Base-by-base conservation (phyloP, 768 basidiomycete genomes). In the Tephrocybe sp. region DNA sequence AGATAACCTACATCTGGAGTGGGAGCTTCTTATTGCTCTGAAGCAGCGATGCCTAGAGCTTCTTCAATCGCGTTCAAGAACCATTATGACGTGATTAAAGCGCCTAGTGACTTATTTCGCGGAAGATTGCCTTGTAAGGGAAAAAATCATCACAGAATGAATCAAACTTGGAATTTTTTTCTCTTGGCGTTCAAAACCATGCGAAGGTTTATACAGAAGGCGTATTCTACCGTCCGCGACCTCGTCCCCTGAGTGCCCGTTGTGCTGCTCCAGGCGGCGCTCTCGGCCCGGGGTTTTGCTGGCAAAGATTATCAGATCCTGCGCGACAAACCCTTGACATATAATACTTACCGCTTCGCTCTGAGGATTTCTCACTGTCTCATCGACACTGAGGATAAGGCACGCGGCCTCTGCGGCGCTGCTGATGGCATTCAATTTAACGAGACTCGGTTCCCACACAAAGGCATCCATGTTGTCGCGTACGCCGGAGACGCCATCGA, bases 321-420 rank as follows among this genome's bases (percentile, higher is more conserved):
- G n/a, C n/a, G n/a, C n/a, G n/a, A 45, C 21, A 9, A 35, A 27
- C 21, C 50, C 31, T 47, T 32, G 15, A 12, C 40, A 31, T 40
- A 44, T 19, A 34, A 21, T 25, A 16, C 87, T 60, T 69, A 95
- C 94, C 61, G 82, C 78, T 79, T 96, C 93, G 63, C 89, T 92
- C 65, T 96, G 92, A 2, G 96, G 96, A 64, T 93, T 96, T 55
- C 89, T 78, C 24, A 98, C 94, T 5, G 97, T 99, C 76, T 99
- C 97, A 62, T 99, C 97, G 3, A 99, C 91, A 56, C 91, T 94
- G 49, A 99, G 72, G 59, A 98, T 92, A 66, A 99, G 68, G 69
- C 91, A 98, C 9, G 97, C 96, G 9, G 97, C 97, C 69, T 99
- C 97, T 9, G 91, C 79, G 5, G 97, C 97, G 62, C 95, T 96